phyloP scores from a whole-genome alignment of 495 filamentous ascomycete genomes.

The Aspergillus incahuasiensis region DNA sequence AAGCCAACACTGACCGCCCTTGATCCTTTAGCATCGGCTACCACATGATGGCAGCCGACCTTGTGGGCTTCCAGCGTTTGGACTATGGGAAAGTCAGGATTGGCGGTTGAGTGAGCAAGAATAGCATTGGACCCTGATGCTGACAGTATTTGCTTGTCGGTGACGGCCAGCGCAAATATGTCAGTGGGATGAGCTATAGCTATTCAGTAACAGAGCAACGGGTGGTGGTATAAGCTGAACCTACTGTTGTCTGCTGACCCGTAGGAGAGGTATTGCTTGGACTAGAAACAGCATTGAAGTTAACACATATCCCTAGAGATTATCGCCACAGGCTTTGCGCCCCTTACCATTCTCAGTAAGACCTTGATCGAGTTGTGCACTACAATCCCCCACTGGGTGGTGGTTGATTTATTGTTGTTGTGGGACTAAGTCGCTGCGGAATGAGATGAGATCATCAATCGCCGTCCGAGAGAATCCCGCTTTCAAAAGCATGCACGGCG shows the following conservation, averaged over 20 bases:
- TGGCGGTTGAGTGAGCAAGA: constrained; percentile 66
- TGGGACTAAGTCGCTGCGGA: constrained; percentile 2
- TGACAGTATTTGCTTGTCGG: constrained; percentile 68
- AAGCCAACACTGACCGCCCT: constrained; percentile 81
- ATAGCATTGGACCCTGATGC: constrained; percentile 77
- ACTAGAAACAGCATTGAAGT: constrained; percentile 48
- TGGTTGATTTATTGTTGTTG: constrained; percentile 1
- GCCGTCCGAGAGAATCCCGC: constrained; percentile 3
- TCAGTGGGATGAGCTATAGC: constrained; percentile 73
- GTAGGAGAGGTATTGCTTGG: constrained; percentile 93
- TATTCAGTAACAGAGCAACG: not conserved
- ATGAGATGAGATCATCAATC: constrained; percentile 25
- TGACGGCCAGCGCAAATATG: constrained; percentile 86
- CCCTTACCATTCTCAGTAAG: constrained; percentile 18
- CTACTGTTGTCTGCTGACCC: constrained; percentile 84
- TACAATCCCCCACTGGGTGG: not conserved
- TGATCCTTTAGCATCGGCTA: constrained; percentile 61
- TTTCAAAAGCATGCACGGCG: too few species aligned
- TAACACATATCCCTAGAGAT: not conserved
- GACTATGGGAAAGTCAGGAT: constrained; percentile 64
- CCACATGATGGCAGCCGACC: constrained; percentile 84
- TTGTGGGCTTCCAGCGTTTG: constrained; percentile 79
- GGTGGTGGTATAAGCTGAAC: constrained; percentile 13
- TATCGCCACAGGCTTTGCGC: not conserved
- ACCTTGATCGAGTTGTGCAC: not conserved